phyloP scores from a whole-genome alignment of 139 green algal genomes.

The Auxenochlorella pyrenoidosa region DNA sequence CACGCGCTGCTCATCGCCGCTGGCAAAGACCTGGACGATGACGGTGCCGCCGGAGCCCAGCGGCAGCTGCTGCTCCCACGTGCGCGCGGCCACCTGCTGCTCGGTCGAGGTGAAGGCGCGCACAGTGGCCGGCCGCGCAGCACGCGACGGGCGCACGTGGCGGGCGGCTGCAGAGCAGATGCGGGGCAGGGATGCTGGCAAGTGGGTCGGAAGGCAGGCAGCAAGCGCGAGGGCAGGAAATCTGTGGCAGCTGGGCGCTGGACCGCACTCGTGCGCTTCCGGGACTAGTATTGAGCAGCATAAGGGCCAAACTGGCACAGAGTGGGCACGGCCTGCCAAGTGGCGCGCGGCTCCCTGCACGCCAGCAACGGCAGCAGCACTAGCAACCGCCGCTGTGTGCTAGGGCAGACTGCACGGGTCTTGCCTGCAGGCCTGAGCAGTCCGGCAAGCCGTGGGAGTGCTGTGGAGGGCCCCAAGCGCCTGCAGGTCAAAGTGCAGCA shows the following conservation, averaged over 20 bases:
- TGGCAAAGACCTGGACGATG: neutral
- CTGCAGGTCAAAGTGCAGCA: neutral
- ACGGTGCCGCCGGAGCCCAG: constrained; percentile 10
- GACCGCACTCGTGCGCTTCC: no score
- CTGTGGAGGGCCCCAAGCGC: neutral
- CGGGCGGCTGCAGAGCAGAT: neutral
- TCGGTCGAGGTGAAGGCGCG: neutral
- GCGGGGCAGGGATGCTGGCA: neutral
- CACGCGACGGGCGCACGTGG: neutral
- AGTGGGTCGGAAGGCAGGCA: no score
- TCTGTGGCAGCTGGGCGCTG: no score
- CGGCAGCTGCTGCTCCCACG: constrained; percentile 17
- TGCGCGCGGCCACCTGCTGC: neutral
- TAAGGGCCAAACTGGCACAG: neutral
- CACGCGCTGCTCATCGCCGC: constrained; percentile 46
- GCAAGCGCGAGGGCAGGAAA: no score
- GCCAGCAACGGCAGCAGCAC: neutral
- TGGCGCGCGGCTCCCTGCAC: neutral
- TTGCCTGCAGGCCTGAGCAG: neutral
- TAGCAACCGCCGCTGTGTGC: neutral
- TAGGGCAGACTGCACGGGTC: neutral
- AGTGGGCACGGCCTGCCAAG: neutral
- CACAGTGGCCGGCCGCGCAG: neutral
- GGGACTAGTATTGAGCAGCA: neutral
- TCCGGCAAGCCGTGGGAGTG: neutral